Evolutionary conservation across 192 early-diverging fungal species (phyloP).

Genomic region (Backusella psychrophila): DNA sequence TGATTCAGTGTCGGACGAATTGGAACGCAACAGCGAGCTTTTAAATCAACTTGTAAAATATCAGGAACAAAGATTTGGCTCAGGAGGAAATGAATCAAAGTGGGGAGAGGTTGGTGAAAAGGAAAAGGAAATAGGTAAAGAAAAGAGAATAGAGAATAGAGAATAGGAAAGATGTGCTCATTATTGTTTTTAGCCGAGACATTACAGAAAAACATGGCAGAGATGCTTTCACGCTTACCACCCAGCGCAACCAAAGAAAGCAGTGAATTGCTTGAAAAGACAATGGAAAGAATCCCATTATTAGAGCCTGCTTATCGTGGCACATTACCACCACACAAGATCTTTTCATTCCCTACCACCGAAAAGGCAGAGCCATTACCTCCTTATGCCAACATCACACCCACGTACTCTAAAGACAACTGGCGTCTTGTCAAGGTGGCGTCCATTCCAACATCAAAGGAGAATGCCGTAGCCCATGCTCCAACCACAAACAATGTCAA

Average conservation of each 20-base stretch:
- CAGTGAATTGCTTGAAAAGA: slow-evolving; percentile 34
- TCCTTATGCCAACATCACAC: slow-evolving; percentile 33
- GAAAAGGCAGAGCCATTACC: slow-evolving; percentile 23
- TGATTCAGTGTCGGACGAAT: slow-evolving; percentile 14
- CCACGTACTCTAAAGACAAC: slow-evolving; percentile 24
- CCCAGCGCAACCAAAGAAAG: slow-evolving; percentile 36
- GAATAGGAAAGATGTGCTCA: neutral
- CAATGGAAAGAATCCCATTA: slow-evolving; percentile 40
- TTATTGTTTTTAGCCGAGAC: slow-evolving; percentile 24
- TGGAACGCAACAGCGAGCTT: slow-evolving; percentile 41
- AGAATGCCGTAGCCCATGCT: neutral
- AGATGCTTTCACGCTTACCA: slow-evolving; percentile 28
- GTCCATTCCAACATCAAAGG: neutral
- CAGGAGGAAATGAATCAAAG: slow-evolving; percentile 25
- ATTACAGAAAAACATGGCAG: slow-evolving; percentile 32
- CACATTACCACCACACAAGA: slow-evolving; percentile 45
- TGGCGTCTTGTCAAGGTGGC: slow-evolving; percentile 19
- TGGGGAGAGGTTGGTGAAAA: slow-evolving; percentile 10
- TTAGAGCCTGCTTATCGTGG: slow-evolving; percentile 46
- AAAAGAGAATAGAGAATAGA: neutral
- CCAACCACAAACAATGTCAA: neutral
- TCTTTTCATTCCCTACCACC: slow-evolving; percentile 44
- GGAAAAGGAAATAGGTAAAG: slow-evolving; percentile 47
- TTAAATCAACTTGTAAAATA: slow-evolving; percentile 37
- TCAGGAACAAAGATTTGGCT: slow-evolving; percentile 47